phyloP scores from a whole-genome alignment of 805 yeast species.

The Yamadazyma tumulicola region DNA sequence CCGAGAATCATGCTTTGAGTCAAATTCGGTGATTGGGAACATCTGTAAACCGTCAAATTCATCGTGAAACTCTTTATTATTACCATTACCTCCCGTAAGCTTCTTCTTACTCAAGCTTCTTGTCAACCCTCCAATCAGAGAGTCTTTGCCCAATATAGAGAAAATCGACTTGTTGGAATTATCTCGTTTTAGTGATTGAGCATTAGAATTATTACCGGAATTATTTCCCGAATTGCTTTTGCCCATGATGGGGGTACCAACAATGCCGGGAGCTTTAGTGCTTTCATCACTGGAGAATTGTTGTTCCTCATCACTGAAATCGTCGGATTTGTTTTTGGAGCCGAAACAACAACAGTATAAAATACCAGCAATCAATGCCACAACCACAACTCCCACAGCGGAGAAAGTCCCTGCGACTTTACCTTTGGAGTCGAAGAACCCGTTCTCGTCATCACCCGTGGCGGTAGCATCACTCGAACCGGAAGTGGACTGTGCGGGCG shows the following conservation, averaged over 20 bases:
- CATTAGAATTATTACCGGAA: constrained; percentile 5
- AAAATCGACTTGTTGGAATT: constrained; percentile 34
- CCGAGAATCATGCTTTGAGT: constrained; percentile 19
- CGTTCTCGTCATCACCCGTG: constrained; percentile 3
- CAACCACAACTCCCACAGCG: constrained; percentile 65
- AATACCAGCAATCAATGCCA: constrained; percentile 42
- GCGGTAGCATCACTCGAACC: constrained; percentile 1
- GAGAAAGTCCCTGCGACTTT: constrained; percentile 85
- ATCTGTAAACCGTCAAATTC: constrained; percentile 20
- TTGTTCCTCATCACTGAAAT: constrained; percentile 35
- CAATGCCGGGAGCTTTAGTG: constrained; percentile 8
- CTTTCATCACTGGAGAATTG: constrained; percentile 30
- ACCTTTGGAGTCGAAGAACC: constrained; percentile 64
- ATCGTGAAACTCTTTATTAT: constrained; percentile 1
- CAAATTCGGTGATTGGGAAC: constrained; percentile 34
- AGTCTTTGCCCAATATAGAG: constrained; percentile 16
- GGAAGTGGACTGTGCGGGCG: constrained; percentile 2
- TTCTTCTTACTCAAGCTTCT: constrained; percentile 31
- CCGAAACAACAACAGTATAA: constrained; percentile 34
- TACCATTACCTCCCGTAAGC: constrained; percentile 10
- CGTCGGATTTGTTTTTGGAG: constrained; percentile 11
- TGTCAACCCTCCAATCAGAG: constrained; percentile 15
- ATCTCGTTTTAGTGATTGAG: constrained; percentile 25
- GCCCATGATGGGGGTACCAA: not conserved
- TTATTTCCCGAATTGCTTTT: not conserved